Evolutionary conservation across 139 green algal genomes (phyloP).

Genomic region (Klebsormidium nitens): DNA sequence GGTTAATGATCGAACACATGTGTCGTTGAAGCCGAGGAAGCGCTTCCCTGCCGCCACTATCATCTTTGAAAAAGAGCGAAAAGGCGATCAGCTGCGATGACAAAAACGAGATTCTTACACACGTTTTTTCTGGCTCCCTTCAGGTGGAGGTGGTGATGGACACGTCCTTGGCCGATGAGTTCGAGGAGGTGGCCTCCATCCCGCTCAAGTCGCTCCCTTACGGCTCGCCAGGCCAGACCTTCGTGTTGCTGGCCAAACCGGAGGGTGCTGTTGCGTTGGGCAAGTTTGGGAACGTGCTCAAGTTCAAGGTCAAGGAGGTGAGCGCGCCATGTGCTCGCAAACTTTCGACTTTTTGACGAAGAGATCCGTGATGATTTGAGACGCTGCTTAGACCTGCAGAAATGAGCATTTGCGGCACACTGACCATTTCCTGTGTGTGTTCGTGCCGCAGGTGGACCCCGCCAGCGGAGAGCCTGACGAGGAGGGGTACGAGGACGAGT

Average conservation of each 20-base stretch:
- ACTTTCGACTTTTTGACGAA: no score
- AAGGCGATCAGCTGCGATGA: no score
- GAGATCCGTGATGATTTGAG: no score
- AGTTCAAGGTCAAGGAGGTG: conserved; percentile 92
- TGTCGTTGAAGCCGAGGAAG: no score
- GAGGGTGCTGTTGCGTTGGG: conserved; percentile 53
- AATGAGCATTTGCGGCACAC: not conserved
- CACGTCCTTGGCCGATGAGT: conserved; percentile 73
- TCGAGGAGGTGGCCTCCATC: conserved; percentile 71
- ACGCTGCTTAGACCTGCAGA: conserved; percentile 15
- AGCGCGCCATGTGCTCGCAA: not conserved
- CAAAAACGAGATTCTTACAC: no score
- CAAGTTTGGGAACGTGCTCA: conserved; percentile 70
- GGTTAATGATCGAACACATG: no score
- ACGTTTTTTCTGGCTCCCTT: no score
- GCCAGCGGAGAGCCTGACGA: conserved; percentile 60
- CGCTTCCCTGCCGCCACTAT: no score
- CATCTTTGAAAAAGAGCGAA: no score
- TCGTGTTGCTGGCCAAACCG: conserved; percentile 63
- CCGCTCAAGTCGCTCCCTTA: conserved; percentile 77
- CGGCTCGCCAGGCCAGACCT: conserved; percentile 68
- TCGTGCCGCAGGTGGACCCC: conserved; percentile 70
- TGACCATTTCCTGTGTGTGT: not conserved
- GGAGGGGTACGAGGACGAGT: conserved; percentile 92
- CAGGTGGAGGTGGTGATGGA: conserved; percentile 74